A percentile compares a stretch with the other conserved stretches of the same genome.
Conservation (phyloP, 129 eudicot genomes). For the Solidago caesia region DNA sequence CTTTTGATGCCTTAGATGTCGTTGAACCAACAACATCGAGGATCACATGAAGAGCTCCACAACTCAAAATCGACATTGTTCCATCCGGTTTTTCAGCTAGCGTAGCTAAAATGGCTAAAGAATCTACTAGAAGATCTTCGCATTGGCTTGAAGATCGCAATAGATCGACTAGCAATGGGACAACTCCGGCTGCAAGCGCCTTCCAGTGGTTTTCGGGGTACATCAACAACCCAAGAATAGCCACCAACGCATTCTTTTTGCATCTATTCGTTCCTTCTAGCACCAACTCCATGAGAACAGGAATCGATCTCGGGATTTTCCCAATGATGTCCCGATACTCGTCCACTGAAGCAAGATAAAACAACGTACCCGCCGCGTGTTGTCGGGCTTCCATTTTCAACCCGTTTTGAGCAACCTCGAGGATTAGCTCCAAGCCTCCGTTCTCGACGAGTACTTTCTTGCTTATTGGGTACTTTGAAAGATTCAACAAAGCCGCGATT, state of each 20-base stretch:
- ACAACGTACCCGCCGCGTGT: conserved; percentile 82
- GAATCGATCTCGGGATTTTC: conserved; percentile 52
- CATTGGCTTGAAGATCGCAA: conserved; percentile 38
- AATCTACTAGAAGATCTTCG: conserved; percentile 64
- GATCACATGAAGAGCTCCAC: conserved; percentile 42
- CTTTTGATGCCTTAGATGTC: conserved; percentile 43
- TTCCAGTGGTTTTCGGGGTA: conserved; percentile 59
- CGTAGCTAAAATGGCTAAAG: conserved; percentile 57
- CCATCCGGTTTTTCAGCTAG: conserved; percentile 62
- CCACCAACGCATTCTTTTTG: conserved; percentile 74
- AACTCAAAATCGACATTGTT: conserved; percentile 47
- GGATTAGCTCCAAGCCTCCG: conserved; percentile 55
- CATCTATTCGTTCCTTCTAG: conserved; percentile 57
- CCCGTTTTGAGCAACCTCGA: conserved; percentile 60
- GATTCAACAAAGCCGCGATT: conserved; percentile 59
- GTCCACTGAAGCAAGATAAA: conserved; percentile 80
- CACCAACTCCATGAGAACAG: conserved; percentile 66
- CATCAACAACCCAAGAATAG: conserved; percentile 60
- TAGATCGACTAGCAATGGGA: conserved; percentile 50
- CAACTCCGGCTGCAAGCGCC: conserved; percentile 61
- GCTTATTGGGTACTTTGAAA: conserved; percentile 52
- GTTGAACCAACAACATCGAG: conserved; percentile 46
- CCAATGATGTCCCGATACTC: conserved; percentile 65
- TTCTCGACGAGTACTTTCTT: conserved; percentile 55
- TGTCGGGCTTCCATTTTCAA: conserved; percentile 74